Conservation (phyloP, 768 basidiomycete species). For the Hemileccinum rubropunctum region DNA sequence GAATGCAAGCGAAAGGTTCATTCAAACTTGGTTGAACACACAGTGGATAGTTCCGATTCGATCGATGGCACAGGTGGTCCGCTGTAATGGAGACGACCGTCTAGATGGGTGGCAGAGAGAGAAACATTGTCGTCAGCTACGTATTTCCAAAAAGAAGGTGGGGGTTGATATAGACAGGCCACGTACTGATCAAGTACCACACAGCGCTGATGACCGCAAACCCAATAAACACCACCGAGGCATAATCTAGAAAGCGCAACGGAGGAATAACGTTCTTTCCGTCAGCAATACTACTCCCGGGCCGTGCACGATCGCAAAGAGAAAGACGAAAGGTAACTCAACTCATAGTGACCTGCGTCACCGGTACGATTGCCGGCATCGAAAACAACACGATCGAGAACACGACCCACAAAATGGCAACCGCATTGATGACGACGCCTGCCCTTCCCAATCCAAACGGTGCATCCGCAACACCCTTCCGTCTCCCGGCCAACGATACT, state of each 20-base stretch:
- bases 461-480: slow-evolving; percentile 45
- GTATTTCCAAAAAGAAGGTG: neutral
- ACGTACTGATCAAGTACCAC: slow-evolving; percentile 61
- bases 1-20: too few species aligned
- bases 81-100: slow-evolving; percentile 40
- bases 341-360: slow-evolving; percentile 49
- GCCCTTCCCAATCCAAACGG: slow-evolving; percentile 47
- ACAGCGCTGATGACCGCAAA: slow-evolving; percentile 54
- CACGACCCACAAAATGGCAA: slow-evolving; percentile 54
- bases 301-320: neutral
- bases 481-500: slow-evolving; percentile 45
- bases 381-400: slow-evolving; percentile 67
- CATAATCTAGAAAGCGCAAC: slow-evolving; percentile 46
- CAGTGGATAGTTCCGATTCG: slow-evolving; percentile 2
- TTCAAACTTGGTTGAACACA: too few species aligned
- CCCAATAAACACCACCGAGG: slow-evolving; percentile 63
- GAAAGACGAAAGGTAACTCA: neutral
- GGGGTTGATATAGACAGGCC: too few species aligned
- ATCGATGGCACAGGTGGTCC: slow-evolving; percentile 38
- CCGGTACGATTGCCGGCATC: slow-evolving; percentile 63
- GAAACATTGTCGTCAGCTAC: neutral
- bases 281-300: slow-evolving; percentile 1
- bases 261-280: too few species aligned
- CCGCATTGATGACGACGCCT: slow-evolving; percentile 45
- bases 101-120: slow-evolving; percentile 18